Base-by-base conservation (phyloP, 1,284 basidiomycete genomes). In the Ganoderma sinense region DNA sequence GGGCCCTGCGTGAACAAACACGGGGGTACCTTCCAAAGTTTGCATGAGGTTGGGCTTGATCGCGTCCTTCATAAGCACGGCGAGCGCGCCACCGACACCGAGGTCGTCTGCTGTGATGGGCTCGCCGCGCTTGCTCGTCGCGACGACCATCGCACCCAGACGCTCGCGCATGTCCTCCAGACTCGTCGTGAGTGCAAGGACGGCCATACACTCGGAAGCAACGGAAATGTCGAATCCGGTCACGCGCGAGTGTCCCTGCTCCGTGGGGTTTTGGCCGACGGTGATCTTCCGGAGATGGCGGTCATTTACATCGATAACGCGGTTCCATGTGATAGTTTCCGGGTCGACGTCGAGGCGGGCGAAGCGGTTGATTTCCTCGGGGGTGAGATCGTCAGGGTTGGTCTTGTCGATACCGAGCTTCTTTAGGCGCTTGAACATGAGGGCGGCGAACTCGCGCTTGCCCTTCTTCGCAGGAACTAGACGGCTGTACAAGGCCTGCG, bases 21-120 rank as follows among this genome's bases (percentile, higher is more conserved):
- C 98, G 43, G 97, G 97, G 1, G 97, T 99, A 64, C 97, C 97
- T 84, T 99, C 96, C 62, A 99, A 87, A 11, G 97, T 98, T 83
- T 99, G 97, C 97, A 99, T 99, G 74, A 99, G 83, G 80, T 98
- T 99, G 26, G 97, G 97, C 86, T 99, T 99, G 86, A 99, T 97
- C 26, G 98, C 96, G 79, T 99, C 97, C 87, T 99, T 99, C 93
- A 99, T 95, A 71, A 99, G 88, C 62, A 99, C 97, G 18, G 98
- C 95, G 71, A 99, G 90, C 67, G 97, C 97, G 72, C 97, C 97
- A 73, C 96, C 94, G 76, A 95, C 95, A 76, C 97, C 97, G 71
- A 99, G 89, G 81, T 99, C 97, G 80, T 99, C 98, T 26, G 97
- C 97, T 36, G 97, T 99, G 81, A 99, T 88, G 43, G 97, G 90